These are phyloP conservation scores for Cladosporium sphaerospermum DNA, from an alignment of 2,329 filamentous ascomycete genomes.

Conservation along the genomic window DNA sequence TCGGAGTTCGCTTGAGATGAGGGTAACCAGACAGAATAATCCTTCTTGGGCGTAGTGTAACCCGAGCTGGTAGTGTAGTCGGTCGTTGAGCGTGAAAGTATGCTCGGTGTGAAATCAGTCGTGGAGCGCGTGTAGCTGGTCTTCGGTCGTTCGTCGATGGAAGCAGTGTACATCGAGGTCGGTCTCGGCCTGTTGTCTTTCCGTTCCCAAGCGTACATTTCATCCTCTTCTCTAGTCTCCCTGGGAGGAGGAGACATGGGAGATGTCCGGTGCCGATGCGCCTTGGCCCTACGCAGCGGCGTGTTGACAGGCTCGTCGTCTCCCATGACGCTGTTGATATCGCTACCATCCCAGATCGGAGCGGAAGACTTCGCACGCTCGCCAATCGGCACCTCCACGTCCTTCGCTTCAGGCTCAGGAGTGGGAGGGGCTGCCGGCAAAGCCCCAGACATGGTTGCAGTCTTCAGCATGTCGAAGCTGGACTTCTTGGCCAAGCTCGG, in stretches of 20 bases:
- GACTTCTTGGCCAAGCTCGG: conserved; percentile 46
- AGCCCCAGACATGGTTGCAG: conserved; percentile 28
- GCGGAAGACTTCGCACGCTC: conserved; percentile 47
- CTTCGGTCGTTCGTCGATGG: conserved; percentile 3
- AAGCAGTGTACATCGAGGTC: conserved; percentile 1
- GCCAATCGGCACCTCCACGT: conserved; percentile 57
- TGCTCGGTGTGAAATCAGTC: conserved; percentile 24
- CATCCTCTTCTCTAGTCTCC: neutral
- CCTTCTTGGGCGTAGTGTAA: conserved; percentile 26
- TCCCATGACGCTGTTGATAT: conserved; percentile 27
- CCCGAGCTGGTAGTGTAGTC: conserved; percentile 20
- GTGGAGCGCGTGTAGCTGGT: conserved; percentile 15
- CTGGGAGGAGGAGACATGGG: conserved; percentile 10
- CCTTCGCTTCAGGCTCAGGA: conserved; percentile 34
- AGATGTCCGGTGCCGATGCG: conserved; percentile 20
- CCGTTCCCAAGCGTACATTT: conserved; percentile 9
- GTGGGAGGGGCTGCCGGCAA: conserved; percentile 13
- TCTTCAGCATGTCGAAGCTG: conserved; percentile 39
- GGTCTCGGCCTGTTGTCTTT: neutral
- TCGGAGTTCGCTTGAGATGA: conserved; percentile 32
- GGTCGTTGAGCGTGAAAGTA: conserved; percentile 19
- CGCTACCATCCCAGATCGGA: conserved; percentile 40
- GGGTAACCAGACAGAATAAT: conserved; percentile 46
- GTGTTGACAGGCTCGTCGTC: conserved; percentile 15
- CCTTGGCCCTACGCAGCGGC: conserved; percentile 17